phyloP scores from a whole-genome alignment of 2,329 filamentous ascomycete species.

The Neoscytalidium dimidiatum region DNA sequence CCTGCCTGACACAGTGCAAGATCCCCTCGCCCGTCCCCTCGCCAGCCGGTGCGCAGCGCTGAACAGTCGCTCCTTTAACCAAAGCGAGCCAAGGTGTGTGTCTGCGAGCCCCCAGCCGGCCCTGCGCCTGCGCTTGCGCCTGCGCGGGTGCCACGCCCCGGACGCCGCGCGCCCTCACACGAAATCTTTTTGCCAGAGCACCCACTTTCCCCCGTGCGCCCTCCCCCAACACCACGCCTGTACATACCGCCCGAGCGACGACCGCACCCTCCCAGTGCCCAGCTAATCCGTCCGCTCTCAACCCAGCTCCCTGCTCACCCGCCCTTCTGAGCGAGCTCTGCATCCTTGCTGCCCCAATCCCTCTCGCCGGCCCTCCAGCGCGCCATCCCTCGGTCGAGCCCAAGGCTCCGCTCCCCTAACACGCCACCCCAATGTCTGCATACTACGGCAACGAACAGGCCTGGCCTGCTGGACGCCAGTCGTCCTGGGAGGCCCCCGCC shows the following conservation, averaged over 20 bases:
- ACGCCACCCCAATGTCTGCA: conserved; percentile 37
- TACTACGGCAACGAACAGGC: conserved; percentile 65
- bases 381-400: background rate
- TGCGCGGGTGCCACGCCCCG: conserved; percentile 13
- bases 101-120: background rate
- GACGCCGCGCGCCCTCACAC: conserved; percentile 16
- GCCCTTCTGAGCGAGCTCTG: background rate
- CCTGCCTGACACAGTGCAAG: background rate
- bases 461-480: conserved; percentile 66
- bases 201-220: conserved; percentile 19
- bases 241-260: conserved; percentile 17
- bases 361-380: background rate
- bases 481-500: conserved; percentile 72
- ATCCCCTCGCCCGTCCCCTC: conserved; percentile 3
- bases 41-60: conserved; percentile 16
- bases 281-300: conserved; percentile 9
- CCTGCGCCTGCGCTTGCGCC: background rate
- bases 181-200: conserved; percentile 21
- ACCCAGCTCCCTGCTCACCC: background rate
- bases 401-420: conserved; percentile 13
- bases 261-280: conserved; percentile 12
- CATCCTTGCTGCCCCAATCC: conserved; percentile 11
- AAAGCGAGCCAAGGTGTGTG: background rate
- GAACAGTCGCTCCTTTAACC: conserved; percentile 20
- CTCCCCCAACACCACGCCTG: conserved; percentile 20